Evolutionary conservation across 164 flowering plant genomes (phyloP), one percentile per base, ranked within the genome.

Genomic region (Macadamia tetraphylla): DNA sequence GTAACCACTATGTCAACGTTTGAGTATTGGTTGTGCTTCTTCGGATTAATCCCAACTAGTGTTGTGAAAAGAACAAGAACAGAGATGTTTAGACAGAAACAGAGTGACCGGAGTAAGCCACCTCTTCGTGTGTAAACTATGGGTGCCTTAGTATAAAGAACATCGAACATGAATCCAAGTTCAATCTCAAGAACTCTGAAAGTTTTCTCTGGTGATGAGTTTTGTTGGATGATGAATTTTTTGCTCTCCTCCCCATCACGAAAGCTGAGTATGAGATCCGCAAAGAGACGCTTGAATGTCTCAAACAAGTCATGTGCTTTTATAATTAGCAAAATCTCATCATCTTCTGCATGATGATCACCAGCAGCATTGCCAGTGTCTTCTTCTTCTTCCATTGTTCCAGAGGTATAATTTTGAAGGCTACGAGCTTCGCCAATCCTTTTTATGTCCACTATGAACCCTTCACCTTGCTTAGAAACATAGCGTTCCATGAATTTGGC

Each of bases 131-230:
- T 52, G 13, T 67, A 44, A 23, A 70, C 3, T 3, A 71, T 30
- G 42, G 35, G 3, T 2, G 63, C 29, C 69, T 75, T 75, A 10
- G 74, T 75, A 64, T 55, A 75, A 62, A 75, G 60, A 9, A 59
- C 61, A 42, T 67, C 74, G 44, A 63, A 75, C 18, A 56, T 32
- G 51, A 71, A 71, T 7, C 56, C 57, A 3, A 76, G 78, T 56
- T 76, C 78, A 2, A 68, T 53, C 71, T 71, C 69, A 49, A 71
- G 23, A 0, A 76, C 71, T 48, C 58, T 51, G 35, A 76, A 71
- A 9, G 75, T 72, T 0, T 68, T 43, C 15, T 59, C 29, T 3
- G 30, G 29, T 15, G 57, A 31, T 15, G 57, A 31, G 8, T 23
- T 43, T 9, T 40, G 29, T 3, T 14, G 56, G 51, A 76, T 68